phyloP scores from a whole-genome alignment of 495 filamentous ascomycete genomes.

The Staphylotrichum tortipilum region DNA sequence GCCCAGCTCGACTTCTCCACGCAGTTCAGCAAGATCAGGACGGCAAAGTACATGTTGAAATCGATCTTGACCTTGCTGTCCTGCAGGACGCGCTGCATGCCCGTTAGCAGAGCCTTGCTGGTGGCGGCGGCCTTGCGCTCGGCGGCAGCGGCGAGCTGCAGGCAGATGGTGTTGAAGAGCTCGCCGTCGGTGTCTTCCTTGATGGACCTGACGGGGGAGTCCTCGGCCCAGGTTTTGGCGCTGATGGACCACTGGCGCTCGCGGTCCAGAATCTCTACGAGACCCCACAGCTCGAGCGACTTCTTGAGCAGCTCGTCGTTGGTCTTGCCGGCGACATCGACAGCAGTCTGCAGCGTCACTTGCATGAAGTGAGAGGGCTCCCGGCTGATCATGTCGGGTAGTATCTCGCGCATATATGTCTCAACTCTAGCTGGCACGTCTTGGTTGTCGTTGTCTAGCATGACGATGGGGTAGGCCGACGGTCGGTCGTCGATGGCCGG shows the following conservation, averaged over 20 bases:
- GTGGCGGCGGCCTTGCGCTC: conserved; percentile 62
- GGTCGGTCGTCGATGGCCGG: conserved; percentile 23
- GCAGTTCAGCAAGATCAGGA: conserved; percentile 66
- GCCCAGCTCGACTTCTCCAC: conserved; percentile 80
- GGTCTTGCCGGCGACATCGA: conserved; percentile 44
- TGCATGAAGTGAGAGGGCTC: conserved; percentile 63
- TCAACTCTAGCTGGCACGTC: conserved; percentile 61
- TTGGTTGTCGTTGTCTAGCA: conserved; percentile 59
- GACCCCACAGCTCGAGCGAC: conserved; percentile 66
- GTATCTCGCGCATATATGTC: conserved; percentile 57
- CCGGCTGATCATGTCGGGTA: conserved; percentile 51
- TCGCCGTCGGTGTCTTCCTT: conserved; percentile 37
- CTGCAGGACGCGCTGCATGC: conserved; percentile 68
- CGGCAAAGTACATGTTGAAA: conserved; percentile 67
- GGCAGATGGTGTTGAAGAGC: conserved; percentile 45
- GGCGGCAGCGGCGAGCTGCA: conserved; percentile 64
- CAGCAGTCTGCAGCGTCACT: conserved; percentile 53
- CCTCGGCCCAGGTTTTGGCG: conserved; percentile 25
- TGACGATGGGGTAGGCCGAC: conserved; percentile 36
- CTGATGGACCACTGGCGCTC: conserved; percentile 56
- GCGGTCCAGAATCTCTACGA: conserved; percentile 64
- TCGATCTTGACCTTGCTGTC: conserved; percentile 57
- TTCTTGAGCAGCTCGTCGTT: conserved; percentile 57
- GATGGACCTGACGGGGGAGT: conserved; percentile 25
- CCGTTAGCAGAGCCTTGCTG: conserved; percentile 61